These are phyloP conservation scores for Hypoxylon fragiforme DNA, from an alignment of 495 filamentous ascomycete species.

Conservation along the genomic window DNA sequence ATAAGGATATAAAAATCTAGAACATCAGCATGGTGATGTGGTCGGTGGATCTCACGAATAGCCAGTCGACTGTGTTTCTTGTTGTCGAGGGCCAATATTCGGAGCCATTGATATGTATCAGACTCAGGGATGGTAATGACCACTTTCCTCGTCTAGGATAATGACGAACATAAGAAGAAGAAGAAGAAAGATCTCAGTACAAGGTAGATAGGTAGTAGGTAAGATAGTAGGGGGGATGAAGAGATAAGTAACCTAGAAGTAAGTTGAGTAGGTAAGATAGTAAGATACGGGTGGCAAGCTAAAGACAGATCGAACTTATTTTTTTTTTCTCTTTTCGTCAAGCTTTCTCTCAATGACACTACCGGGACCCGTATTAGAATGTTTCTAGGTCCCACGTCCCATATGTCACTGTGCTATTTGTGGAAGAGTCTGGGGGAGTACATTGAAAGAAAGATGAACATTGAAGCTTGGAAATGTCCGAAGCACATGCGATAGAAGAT, in stretches of 20 bases:
- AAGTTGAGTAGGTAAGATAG: too few relatives aligned
- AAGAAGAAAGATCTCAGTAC: neutral
- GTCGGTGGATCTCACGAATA: slow-evolving; percentile 25
- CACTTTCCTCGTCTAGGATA: slow-evolving; percentile 3
- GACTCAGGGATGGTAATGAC: slow-evolving; percentile 3
- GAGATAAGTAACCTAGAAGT: neutral
- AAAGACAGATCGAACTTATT: neutral
- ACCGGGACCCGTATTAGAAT: neutral
- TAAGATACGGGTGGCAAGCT: slow-evolving; percentile 8
- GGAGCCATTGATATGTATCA: slow-evolving; percentile 26
- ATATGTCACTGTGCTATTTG: slow-evolving; percentile 14
- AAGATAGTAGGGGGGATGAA: too few relatives aligned
- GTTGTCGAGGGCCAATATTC: slow-evolving; percentile 16
- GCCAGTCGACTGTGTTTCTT: slow-evolving; percentile 28
- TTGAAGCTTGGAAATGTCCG: neutral
- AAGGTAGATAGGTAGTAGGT: neutral
- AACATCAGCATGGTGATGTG: slow-evolving; percentile 10
- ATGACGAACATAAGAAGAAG: neutral
- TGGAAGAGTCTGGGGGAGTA: slow-evolving; percentile 10
- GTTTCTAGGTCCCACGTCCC: neutral
- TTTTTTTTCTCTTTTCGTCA: too few relatives aligned
- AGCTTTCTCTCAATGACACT: slow-evolving; percentile 1
- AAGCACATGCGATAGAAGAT: slow-evolving; percentile 4
- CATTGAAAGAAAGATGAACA: neutral
- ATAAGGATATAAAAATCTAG: too few relatives aligned